Percentiles rank a stretch among this genome's conserved stretches.
Conservation (phyloP, 495 filamentous ascomycete genomes). For the Daldinia loculata region DNA sequence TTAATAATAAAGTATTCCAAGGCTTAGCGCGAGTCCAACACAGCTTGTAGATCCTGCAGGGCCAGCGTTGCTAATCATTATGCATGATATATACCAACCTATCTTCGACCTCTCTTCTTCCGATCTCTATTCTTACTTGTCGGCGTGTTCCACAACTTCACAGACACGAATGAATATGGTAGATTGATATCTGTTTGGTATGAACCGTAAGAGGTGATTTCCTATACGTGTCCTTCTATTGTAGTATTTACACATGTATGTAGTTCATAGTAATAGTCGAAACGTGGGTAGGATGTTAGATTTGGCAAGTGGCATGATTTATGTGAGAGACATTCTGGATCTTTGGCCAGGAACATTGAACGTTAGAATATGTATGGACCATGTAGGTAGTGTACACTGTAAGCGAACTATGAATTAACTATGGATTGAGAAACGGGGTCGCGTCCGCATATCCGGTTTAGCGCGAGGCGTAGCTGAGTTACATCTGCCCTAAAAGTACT, state of each 20-base stretch:
- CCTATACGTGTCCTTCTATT: background rate
- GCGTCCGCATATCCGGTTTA: conserved; percentile 35
- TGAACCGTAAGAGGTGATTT: background rate
- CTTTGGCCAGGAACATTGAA: conserved; percentile 1
- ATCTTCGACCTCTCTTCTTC: conserved; percentile 1
- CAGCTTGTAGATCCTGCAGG: conserved; percentile 16
- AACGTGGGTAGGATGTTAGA: background rate
- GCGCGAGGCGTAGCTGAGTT: conserved; percentile 41
- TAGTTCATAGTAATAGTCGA: background rate
- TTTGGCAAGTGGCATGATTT: conserved; percentile 1
- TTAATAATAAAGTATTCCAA: conserved; percentile 37
- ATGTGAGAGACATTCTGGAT: background rate
- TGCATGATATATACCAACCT: conserved; percentile 8
- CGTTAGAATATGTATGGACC: background rate
- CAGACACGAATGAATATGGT: background rate
- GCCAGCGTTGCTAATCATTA: conserved; percentile 12
- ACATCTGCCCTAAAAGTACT: conserved; percentile 35
- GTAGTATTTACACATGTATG: conserved; percentile 4
- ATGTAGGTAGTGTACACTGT: no score
- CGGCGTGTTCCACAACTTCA: background rate
- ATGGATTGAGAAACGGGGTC: conserved; percentile 17
- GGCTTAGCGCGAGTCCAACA: conserved; percentile 31
- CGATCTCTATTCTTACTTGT: background rate
- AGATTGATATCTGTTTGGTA: background rate
- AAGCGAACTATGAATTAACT: background rate